Percentiles rank a stretch among this genome's conserved stretches.
phyloP scores from a whole-genome alignment of 1,284 basidiomycete genomes.

The Leccinum huronense region DNA sequence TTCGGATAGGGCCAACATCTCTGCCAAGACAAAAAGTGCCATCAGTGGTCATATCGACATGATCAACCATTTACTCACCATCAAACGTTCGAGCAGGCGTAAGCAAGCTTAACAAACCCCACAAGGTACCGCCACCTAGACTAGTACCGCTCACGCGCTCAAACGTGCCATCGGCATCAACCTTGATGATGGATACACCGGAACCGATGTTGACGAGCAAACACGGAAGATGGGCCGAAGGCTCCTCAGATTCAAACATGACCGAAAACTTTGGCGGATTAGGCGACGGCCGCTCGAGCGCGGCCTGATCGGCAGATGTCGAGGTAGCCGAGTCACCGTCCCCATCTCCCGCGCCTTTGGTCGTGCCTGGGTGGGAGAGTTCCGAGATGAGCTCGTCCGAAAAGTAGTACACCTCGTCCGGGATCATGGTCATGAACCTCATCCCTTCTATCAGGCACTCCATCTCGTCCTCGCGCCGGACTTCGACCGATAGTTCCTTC shows the following conservation, averaged over 20 bases:
- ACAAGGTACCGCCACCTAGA: conserved; percentile 98
- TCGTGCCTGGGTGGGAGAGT: conserved; percentile 62
- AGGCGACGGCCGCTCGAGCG: conserved; percentile 86
- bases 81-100: conserved; percentile 97
- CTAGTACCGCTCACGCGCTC: conserved; percentile 98
- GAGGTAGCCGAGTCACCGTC: conserved; percentile 9
- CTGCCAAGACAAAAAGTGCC: conserved; percentile 44
- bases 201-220: conserved; percentile 98
- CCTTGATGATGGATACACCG: conserved; percentile 96
- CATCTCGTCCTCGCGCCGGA: conserved; percentile 96
- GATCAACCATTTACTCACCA: conserved; percentile 54
- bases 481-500: conserved; percentile 78
- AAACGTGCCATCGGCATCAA: conserved; percentile 92
- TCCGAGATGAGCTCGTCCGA: conserved; percentile 95
- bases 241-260: conserved; percentile 72
- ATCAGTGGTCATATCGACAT: conserved; percentile 9
- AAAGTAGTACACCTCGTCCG: conserved; percentile 98
- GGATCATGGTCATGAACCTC: conserved; percentile 95
- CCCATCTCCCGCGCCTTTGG: conserved; percentile 19
- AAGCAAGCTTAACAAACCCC: conserved; percentile 92
- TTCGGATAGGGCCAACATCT: conserved; percentile 95
- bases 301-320: conserved; percentile 21
- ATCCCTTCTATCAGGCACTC: conserved; percentile 96
- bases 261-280: conserved; percentile 90
- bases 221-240: conserved; percentile 90